These are phyloP conservation scores for Erucastrum elatum DNA, from an alignment of 345 rosid genomes.

Conservation along the genomic window DNA sequence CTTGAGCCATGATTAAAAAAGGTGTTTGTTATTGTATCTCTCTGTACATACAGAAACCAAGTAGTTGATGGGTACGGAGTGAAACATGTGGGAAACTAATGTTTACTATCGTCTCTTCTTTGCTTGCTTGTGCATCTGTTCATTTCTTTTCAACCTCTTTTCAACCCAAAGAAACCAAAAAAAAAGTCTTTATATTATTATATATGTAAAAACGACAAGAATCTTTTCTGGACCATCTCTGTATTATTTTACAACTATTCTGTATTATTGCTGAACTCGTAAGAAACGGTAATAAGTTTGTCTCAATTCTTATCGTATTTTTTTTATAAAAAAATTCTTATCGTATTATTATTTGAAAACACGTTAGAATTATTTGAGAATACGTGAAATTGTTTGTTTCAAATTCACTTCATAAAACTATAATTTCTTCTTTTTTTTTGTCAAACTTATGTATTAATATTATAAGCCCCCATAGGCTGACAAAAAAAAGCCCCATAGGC, in stretches of 20 bases:
- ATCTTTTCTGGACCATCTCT: constrained; percentile 17
- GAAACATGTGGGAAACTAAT: constrained; percentile 26
- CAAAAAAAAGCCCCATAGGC: no score
- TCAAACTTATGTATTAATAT: no score
- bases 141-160: constrained; percentile 25
- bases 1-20: constrained; percentile 29
- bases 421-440: no score
- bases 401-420: no score
- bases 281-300: constrained; percentile 8
- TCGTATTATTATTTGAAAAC: no score
- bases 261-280: constrained; percentile 8
- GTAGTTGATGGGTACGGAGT: constrained; percentile 39
- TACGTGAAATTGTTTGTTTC: background rate
- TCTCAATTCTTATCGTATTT: background rate
- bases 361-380: background rate
- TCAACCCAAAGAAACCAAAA: constrained; percentile 1
- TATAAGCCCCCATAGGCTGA: no score
- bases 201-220: constrained; percentile 28
- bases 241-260: constrained; percentile 27
- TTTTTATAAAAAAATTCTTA: background rate
- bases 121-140: constrained; percentile 43
- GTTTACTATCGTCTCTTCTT: constrained; percentile 35
- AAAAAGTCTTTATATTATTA: constrained; percentile 8
- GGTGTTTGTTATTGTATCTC: constrained; percentile 13
- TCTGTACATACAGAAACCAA: constrained; percentile 41